Conservation (phyloP, 441 rosid genomes). For the Heliophila coronopifolia region DNA sequence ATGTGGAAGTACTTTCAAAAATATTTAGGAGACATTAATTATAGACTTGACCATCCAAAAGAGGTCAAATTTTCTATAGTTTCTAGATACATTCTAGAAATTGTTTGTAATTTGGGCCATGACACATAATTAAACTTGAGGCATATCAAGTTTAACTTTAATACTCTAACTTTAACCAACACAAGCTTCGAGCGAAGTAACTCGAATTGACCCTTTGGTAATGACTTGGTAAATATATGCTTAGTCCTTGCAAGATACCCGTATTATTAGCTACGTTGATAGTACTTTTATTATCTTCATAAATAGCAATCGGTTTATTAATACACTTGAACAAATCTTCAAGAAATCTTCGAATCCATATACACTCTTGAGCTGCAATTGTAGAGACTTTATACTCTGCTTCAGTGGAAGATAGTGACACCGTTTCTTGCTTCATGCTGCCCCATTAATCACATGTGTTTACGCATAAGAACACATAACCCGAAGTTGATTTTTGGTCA, state of each 20-base stretch:
- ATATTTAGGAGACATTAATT: no score
- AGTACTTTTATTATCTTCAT: neutral
- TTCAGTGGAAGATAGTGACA: neutral
- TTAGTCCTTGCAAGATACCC: neutral
- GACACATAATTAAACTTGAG: no score
- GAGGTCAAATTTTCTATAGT: no score
- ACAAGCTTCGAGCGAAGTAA: neutral
- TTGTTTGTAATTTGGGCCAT: no score
- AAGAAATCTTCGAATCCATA: neutral
- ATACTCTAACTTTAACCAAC: no score
- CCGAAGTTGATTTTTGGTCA: neutral
- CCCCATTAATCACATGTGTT: neutral
- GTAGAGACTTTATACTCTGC: neutral
- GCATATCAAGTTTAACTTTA: no score
- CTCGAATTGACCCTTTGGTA: neutral
- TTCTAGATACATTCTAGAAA: no score
- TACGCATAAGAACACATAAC: constrained; percentile 1
- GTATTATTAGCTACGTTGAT: neutral
- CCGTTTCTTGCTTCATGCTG: neutral
- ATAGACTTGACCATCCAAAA: no score
- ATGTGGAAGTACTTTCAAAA: no score
- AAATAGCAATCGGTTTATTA: neutral
- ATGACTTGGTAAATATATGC: neutral
- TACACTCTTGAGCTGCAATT: neutral
- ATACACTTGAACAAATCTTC: neutral